Percentiles rank a stretch among this genome's conserved stretches.
These are phyloP conservation scores for Suillus fuscotomentosus DNA, from an alignment of 768 basidiomycete genomes.

Conservation along the genomic window DNA sequence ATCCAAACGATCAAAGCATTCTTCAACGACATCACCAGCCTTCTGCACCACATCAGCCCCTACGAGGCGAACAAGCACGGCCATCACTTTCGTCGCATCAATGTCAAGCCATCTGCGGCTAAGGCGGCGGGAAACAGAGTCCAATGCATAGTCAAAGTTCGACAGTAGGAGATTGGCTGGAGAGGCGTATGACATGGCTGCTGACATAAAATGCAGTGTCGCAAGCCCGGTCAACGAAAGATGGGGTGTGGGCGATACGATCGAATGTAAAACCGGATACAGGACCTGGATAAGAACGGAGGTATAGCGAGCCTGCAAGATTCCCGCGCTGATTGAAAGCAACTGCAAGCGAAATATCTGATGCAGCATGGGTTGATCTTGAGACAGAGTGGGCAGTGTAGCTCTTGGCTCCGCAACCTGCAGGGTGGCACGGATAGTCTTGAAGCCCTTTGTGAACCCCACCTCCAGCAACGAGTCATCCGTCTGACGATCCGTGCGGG, in stretches of 20 bases:
- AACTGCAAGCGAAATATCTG: constrained; percentile 69
- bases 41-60: constrained; percentile 84
- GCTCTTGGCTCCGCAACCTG: constrained; percentile 40
- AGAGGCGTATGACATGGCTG: constrained; percentile 84
- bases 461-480: constrained; percentile 44
- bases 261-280: constrained; percentile 84
- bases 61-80: constrained; percentile 81
- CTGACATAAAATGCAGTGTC: constrained; percentile 67
- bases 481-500: constrained; percentile 11
- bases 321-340: constrained; percentile 66
- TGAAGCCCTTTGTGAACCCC: constrained; percentile 66
- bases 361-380: constrained; percentile 64
- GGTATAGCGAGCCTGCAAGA: constrained; percentile 70
- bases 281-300: constrained; percentile 73
- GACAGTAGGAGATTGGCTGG: constrained; percentile 85
- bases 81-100: constrained; percentile 86
- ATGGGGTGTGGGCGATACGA: constrained; percentile 69
- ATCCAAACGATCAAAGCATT: constrained; percentile 95
- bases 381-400: constrained; percentile 24
- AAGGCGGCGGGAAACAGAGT: constrained; percentile 83
- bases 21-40: constrained; percentile 93
- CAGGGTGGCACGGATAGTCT: constrained; percentile 58
- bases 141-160: constrained; percentile 96
- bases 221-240: constrained; percentile 76
- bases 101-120: constrained; percentile 80